Base-by-base conservation (phyloP, 768 basidiomycete species). In the Leucocoprinus birnbaumii region DNA sequence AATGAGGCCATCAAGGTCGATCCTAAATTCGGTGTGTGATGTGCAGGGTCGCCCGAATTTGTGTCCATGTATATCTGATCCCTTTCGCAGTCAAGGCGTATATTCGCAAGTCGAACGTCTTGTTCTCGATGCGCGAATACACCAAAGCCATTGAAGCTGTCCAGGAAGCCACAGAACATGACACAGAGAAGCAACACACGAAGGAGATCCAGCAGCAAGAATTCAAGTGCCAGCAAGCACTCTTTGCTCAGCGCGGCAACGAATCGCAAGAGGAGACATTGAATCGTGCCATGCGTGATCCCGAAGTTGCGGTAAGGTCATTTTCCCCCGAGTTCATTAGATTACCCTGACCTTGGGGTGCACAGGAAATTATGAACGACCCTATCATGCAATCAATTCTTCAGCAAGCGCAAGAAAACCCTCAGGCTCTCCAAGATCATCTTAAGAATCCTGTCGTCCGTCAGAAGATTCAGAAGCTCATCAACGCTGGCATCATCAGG, bases 201-300 rank as follows among this genome's bases (percentile, higher is more conserved):
- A 71, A 80, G 19, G 97, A 99, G 74, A 94, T 98, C 58, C 77
- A 84, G 55, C 80, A 83, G 46, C 87, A 87, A 66, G 85, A 93
- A 68, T 65, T 80, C 58, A 98, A 97, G 77, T 78, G 84, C 61
- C 85, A 93, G 62, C 80, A 83, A 69, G 92, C 91, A 22, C 67
- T 94, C 53, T 88, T 84, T 67, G 76, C 76, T 47, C 85, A 97
- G 67, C 84, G 94, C 14, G 80, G 85, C 18, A 84, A 78, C 41
- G 96, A 99, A 74, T 84, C 85, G 7, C 94, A 98, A 66, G 94
- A 98, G 67, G 83, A 99, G 76, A 92, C 94, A 18, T 75, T 97
- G 59, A 82, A 89, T 63, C 82, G 96, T 48, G 97, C 96, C 7
- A 97, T 98, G 95, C 82, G 93, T 51, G 97, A 99, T 76, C 97